These are phyloP conservation scores for Linanthus parryae DNA, from an alignment of 148 eudicot species.

Conservation along the genomic window DNA sequence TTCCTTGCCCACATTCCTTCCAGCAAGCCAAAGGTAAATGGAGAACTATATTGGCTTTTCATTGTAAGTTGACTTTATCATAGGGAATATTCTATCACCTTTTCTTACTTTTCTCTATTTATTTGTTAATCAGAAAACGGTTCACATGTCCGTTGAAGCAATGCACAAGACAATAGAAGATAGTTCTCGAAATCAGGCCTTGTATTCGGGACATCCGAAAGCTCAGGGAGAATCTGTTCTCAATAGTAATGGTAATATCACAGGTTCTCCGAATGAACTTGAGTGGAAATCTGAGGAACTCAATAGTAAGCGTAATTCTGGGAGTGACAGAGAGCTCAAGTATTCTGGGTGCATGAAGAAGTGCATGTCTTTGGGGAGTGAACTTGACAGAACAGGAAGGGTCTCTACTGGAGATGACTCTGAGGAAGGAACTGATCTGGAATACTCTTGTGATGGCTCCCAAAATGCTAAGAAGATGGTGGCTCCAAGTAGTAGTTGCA, in stretches of 20 bases:
- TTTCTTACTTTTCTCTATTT: slow-evolving; percentile 2
- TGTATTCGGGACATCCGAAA: slow-evolving; percentile 22
- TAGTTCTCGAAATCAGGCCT: slow-evolving; percentile 26
- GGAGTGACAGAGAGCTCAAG: slow-evolving; percentile 21
- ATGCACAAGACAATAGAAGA: slow-evolving; percentile 63
- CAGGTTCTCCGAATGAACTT: slow-evolving; percentile 16
- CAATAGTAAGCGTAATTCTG: slow-evolving; percentile 26
- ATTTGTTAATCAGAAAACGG: slow-evolving; percentile 44
- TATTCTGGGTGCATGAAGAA: slow-evolving; percentile 33
- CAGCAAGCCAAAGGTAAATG: slow-evolving; percentile 67
- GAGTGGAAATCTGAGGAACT: slow-evolving; percentile 57
- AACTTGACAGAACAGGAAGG: slow-evolving; percentile 38
- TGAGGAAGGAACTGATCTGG: slow-evolving; percentile 30
- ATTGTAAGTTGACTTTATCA: slow-evolving; percentile 1
- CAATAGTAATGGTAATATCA: too few species aligned
- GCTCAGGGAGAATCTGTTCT: too few species aligned
- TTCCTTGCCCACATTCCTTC: slow-evolving; percentile 43
- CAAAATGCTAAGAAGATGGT: slow-evolving; percentile 14
- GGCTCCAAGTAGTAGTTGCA: too few species aligned
- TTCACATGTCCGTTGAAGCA: slow-evolving; percentile 50
- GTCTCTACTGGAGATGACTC: slow-evolving; percentile 29
- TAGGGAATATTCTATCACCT: not conserved
- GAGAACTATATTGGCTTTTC: slow-evolving; percentile 6
- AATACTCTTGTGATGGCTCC: slow-evolving; percentile 20
- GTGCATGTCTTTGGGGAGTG: slow-evolving; percentile 69